Evolutionary conservation across 2,329 filamentous ascomycete genomes (phyloP).

Genomic region (Alternaria conjuncta): DNA sequence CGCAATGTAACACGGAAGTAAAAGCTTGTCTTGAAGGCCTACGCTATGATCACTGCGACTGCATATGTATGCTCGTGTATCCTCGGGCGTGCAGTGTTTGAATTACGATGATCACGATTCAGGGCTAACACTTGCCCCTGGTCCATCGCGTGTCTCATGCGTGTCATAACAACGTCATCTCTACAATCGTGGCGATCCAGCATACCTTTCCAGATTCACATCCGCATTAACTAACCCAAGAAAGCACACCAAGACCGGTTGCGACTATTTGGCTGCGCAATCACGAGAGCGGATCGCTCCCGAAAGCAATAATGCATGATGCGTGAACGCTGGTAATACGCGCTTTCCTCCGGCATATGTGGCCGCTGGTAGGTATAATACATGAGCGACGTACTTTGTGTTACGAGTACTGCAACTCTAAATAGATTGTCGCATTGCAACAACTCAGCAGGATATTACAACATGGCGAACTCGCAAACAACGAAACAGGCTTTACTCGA

Average conservation of each 20-base stretch:
- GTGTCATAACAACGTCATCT: constrained; percentile 3
- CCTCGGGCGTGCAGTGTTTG: too few relatives aligned
- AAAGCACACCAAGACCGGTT: not conserved
- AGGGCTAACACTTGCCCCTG: not conserved
- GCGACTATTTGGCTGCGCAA: not conserved
- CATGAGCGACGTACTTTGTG: not conserved
- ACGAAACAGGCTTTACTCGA: constrained; percentile 10
- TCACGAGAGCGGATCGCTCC: not conserved
- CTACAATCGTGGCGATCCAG: not conserved
- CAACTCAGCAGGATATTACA: not conserved
- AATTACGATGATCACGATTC: accelerated
- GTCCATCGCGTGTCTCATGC: not conserved
- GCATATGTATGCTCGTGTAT: too few relatives aligned
- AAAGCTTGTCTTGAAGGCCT: too few relatives aligned
- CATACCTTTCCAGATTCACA: not conserved
- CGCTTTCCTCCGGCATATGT: not conserved
- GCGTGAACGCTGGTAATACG: not conserved
- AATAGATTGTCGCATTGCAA: too few relatives aligned
- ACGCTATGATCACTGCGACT: too few relatives aligned
- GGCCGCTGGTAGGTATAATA: not conserved
- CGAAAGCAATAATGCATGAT: not conserved
- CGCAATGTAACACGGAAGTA: too few relatives aligned
- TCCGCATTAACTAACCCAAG: not conserved
- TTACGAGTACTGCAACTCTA: not conserved
- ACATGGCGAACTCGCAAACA: not conserved